Percentiles rank a stretch among this genome's conserved stretches.
Evolutionary conservation across 148 eudicot species (phyloP).

Genomic region (Fagopyrum homotropicum): DNA sequence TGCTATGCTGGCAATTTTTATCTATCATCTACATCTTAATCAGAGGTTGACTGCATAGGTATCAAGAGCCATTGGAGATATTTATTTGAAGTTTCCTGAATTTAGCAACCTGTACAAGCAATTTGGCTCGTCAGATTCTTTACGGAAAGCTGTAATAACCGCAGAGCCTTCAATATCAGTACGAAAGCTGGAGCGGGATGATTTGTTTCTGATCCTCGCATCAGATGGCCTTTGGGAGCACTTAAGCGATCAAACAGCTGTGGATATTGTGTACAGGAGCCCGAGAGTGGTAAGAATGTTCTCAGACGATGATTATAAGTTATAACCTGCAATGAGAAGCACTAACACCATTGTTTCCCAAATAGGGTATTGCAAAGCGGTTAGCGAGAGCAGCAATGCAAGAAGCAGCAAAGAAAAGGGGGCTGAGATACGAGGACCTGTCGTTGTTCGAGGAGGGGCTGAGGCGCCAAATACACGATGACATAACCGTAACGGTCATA

Average conservation of each 20-base stretch:
- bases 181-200: conserved; percentile 35
- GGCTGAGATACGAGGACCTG: conserved; percentile 31
- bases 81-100: conserved; percentile 53
- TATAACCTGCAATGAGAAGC: not conserved
- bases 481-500: conserved; percentile 27
- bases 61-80: conserved; percentile 70
- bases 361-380: conserved; percentile 30
- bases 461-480: conserved; percentile 34
- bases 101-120: conserved; percentile 30
- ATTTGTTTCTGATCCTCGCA: conserved; percentile 56
- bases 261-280: conserved; percentile 38
- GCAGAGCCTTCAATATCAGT: conserved; percentile 48
- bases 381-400: conserved; percentile 24
- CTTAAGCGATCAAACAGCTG: conserved; percentile 54
- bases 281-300: conserved; percentile 39
- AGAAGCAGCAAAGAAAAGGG: conserved; percentile 29
- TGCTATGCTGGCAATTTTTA: not conserved
- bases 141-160: conserved; percentile 40
- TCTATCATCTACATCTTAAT: not conserved
- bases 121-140: conserved; percentile 36
- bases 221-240: conserved; percentile 80
- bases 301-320: not conserved
- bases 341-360: not conserved
- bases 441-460: conserved; percentile 24
- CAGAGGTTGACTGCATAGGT: conserved; percentile 27